Evolutionary conservation across 805 yeast species (phyloP), one percentile per base, ranked within the genome.

Genomic region (Blastobotrys mokoenaii): DNA sequence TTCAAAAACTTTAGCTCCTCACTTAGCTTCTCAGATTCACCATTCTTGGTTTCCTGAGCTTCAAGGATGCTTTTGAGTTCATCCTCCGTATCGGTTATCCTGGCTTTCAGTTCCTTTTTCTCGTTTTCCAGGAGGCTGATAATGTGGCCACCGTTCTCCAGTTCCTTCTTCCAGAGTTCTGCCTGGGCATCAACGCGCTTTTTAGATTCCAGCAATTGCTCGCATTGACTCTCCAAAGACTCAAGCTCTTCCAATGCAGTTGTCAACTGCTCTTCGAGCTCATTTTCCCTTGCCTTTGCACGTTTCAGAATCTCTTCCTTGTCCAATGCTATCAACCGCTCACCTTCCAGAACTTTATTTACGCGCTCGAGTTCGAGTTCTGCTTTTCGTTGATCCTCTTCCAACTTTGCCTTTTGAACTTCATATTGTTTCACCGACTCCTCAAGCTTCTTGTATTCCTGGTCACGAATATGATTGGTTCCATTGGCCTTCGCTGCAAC

Each of bases 401-500:
- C 56, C 18, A 51, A 46, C 2, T 35, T 55, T 12, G 43, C 44
- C 29, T 68, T 54, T 29, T 65, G 66, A 7, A 53, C 57, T 1
- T 60, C 58, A 2, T 60, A 47, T 3, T 57, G 48, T 3, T 56
- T 48, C 31, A 62, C 43, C 2, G 50, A 38, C 9, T 45, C 44
- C 41, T 62, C 63, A 9, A 63, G 57, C 40, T 56, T 60, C 49
- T 61, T 62, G 39, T 68, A 47, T 41, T 59, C 54, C 1, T 64
- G 54, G 6, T 62, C 60, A 65, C 59, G 46, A 61, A 62, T 25
- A 46, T 76, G 76, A 3, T 78, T 69, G 56, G 78, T 81, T 35
- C 74, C 64, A 3, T 78, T 74, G 46, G 79, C 80, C 17, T 77
- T 73, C 4, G 81, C 74, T 38, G 80, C 84, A 48, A 70, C 77